Conservation (phyloP, 768 basidiomycete species). For the Lactarius trivialis region DNA sequence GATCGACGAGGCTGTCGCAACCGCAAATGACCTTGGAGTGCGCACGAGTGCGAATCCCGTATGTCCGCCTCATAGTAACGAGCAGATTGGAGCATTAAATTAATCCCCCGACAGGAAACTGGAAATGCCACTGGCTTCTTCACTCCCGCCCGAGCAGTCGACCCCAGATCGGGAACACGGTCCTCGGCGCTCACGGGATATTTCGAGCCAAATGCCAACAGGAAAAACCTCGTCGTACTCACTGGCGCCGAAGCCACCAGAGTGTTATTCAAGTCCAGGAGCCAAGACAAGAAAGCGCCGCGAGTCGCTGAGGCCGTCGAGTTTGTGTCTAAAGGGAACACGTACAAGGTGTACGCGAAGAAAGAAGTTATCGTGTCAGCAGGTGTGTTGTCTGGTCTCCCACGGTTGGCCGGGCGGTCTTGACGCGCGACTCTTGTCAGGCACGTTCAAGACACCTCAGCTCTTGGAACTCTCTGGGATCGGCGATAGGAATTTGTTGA, state of each 20-base stretch:
- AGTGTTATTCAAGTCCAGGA: conserved; percentile 8
- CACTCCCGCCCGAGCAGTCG: conserved; percentile 20
- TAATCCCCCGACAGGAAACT: conserved; percentile 6
- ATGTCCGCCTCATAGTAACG: neutral
- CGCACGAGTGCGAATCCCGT: conserved; percentile 17
- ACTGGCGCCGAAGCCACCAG: conserved; percentile 19
- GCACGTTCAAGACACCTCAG: conserved; percentile 37
- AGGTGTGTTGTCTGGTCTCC: conserved; percentile 14
- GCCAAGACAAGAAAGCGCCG: conserved; percentile 2
- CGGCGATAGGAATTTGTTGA: conserved; percentile 33
- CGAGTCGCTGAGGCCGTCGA: conserved; percentile 31
- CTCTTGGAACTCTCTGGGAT: conserved; percentile 27
- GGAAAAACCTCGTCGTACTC: conserved; percentile 19
- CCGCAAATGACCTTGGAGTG: conserved; percentile 17
- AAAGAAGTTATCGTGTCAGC: conserved; percentile 38
- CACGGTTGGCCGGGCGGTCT: no score
- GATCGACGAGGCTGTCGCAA: conserved; percentile 18
- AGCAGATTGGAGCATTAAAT: neutral
- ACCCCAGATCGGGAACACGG: conserved; percentile 19
- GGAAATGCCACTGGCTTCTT: conserved; percentile 21
- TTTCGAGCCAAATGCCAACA: conserved; percentile 17
- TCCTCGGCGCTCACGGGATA: conserved; percentile 21
- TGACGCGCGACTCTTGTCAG: conserved; percentile 16
- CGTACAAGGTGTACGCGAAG: conserved; percentile 31
- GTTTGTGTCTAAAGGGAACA: conserved; percentile 28